Conservation (phyloP, 73 alveolate genomes). For the Urostyla sp. region DNA sequence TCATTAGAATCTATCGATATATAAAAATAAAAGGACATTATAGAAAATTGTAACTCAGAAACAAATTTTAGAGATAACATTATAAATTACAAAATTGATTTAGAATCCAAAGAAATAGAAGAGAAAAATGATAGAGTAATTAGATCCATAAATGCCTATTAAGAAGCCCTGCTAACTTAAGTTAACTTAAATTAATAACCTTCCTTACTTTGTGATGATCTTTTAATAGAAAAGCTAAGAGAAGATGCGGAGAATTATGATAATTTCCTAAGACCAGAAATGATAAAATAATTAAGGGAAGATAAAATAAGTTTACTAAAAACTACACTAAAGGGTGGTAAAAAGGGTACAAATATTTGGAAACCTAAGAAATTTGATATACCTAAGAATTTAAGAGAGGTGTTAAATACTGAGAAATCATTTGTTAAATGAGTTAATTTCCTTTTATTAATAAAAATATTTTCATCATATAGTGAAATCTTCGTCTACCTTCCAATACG, state of each 20-base stretch:
- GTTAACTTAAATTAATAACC: constrained; percentile 9
- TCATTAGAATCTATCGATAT: neutral
- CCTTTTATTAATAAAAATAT: neutral
- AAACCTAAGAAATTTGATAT: constrained; percentile 30
- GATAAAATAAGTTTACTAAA: neutral
- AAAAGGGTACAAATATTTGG: constrained; percentile 33
- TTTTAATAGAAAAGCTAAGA: constrained; percentile 7
- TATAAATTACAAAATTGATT: neutral
- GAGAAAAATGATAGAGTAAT: constrained; percentile 2
- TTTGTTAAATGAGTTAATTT: neutral
- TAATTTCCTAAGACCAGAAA: constrained; percentile 10
- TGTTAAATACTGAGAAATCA: neutral
- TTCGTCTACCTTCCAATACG: constrained; percentile 60
- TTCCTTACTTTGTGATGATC: constrained; percentile 7
- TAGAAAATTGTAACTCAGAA: constrained; percentile 6
- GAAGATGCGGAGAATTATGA: constrained; percentile 46
- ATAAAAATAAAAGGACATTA: neutral
- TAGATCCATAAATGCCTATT: constrained; percentile 20
- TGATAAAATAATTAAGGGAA: neutral
- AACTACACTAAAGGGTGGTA: constrained; percentile 21
- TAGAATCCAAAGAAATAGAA: neutral
- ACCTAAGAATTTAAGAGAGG: constrained; percentile 7
- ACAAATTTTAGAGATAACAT: neutral
- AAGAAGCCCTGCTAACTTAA: constrained; percentile 6
- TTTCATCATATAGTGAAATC: constrained; percentile 55